Conservation (phyloP, 768 basidiomycete species). For the Collybia nuda region DNA sequence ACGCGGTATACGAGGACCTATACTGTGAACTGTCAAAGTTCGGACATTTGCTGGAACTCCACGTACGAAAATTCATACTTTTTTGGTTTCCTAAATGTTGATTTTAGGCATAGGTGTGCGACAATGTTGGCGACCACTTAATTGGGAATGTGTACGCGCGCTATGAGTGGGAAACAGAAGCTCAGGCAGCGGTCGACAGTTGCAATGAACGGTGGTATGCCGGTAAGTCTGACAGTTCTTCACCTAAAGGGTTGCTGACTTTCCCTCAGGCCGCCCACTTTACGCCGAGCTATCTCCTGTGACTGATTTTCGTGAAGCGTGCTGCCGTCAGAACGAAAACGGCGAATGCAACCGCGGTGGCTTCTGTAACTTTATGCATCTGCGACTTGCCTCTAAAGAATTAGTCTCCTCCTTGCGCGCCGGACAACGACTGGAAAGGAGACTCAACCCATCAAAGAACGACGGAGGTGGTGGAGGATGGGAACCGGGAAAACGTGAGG, state of each 20-base stretch:
- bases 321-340: constrained; percentile 98
- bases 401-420: constrained; percentile 76
- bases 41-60: constrained; percentile 92
- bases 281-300: constrained; percentile 98
- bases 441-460: constrained; percentile 64
- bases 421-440: constrained; percentile 83
- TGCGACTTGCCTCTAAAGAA: constrained; percentile 83
- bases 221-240: constrained; percentile 48
- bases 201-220: constrained; percentile 98
- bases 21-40: constrained; percentile 95
- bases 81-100: constrained; percentile 1
- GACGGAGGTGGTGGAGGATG: constrained; percentile 76
- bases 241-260: constrained; percentile 7
- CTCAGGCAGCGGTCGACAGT: constrained; percentile 87
- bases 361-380: constrained; percentile 99
- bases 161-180: constrained; percentile 99
- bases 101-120: constrained; percentile 69
- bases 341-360: constrained; percentile 98
- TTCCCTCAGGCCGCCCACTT: constrained; percentile 74
- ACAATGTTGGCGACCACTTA: constrained; percentile 99
- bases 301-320: constrained; percentile 98
- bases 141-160: constrained; percentile 98
- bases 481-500: constrained; percentile 75
- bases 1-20: constrained; percentile 92
- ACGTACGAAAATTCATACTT: constrained; percentile 51